Evolutionary conservation across 2,329 filamentous ascomycete species (phyloP), one percentile per base, ranked within the genome.

Genomic region (Aureobasidium namibiae): DNA sequence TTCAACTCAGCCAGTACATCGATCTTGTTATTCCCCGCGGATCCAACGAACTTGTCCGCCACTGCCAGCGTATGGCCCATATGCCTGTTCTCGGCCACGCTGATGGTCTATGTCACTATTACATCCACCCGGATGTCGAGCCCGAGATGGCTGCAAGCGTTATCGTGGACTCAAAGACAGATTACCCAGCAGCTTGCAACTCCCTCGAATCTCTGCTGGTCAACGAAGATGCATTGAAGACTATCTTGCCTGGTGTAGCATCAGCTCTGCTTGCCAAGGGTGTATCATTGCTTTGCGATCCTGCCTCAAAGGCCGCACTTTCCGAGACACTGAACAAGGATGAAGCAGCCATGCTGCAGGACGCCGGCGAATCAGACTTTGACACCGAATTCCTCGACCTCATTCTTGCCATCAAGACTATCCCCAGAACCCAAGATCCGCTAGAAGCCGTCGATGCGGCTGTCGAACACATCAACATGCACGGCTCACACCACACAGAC

Each of bases 81-180:
- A 97, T 99, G 66, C 94, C 94, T 1, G 94, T 99, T 1, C 84
- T 99, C 24, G 94, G 94, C 63, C 94, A 99, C 71, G 94, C 94
- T 24, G 94, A 99, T 71, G 94, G 94, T 36, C 81, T 97, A 60
- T 99, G 94, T 76, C 83, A 85, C 63, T 84, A 90, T 63, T 99
- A 94, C 73, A 80, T 99, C 54, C 88, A 94, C 67, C 78, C 80
- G 11, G 89, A 90, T 60, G 92, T 89, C 49, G 87, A 95, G 66
- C 74, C 79, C 39, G 76, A 80, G 44, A 86, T 89, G 75, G 89
- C 90, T 13, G 81, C 82, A 21, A 83, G 84, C 62, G 87, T 96
- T 58, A 78, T 97, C 49, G 79, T 96, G 58, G 94, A 99, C 75
- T 88, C 92, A 48, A 99, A 99, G 76, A 91, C 89, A 26, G 89